These are phyloP conservation scores for Aspergillus hortae DNA, from an alignment of 2,329 filamentous ascomycete genomes.

Conservation along the genomic window DNA sequence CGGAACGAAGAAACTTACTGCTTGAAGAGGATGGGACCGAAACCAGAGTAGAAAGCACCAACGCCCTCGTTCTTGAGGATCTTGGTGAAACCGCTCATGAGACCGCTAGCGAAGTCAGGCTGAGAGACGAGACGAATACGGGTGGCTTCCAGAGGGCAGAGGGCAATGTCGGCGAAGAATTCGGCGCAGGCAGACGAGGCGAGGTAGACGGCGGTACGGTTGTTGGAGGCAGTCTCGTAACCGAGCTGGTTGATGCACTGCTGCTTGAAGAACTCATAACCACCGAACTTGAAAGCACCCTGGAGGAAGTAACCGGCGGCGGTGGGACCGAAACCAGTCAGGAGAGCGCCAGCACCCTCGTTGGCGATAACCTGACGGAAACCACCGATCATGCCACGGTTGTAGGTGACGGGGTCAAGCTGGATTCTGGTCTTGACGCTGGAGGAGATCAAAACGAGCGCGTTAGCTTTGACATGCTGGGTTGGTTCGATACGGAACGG, in stretches of 20 bases:
- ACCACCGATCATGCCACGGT: slow-evolving; percentile 79
- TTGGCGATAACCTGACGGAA: slow-evolving; percentile 81
- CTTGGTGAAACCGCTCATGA: slow-evolving; percentile 76
- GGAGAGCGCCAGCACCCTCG: slow-evolving; percentile 80
- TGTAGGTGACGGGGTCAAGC: slow-evolving; percentile 86
- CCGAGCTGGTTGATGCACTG: slow-evolving; percentile 78
- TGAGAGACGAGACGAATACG: slow-evolving; percentile 90
- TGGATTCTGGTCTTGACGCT: slow-evolving; percentile 96
- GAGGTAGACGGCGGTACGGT: slow-evolving; percentile 79
- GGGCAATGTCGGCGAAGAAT: slow-evolving; percentile 63
- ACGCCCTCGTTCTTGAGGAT: slow-evolving; percentile 79
- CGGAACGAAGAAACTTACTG: slow-evolving; percentile 52
- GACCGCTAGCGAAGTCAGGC: slow-evolving; percentile 77
- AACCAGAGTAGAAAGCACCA: slow-evolving; percentile 85
- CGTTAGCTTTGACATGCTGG: slow-evolving; percentile 9
- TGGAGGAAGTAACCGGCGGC: slow-evolving; percentile 91
- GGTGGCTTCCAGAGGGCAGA: slow-evolving; percentile 88
- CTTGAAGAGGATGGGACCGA: slow-evolving; percentile 83
- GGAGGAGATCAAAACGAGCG: slow-evolving; percentile 25
- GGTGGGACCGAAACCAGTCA: slow-evolving; percentile 82
- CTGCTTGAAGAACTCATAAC: slow-evolving; percentile 96
- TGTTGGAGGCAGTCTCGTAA: slow-evolving; percentile 71
- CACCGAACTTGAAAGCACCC: slow-evolving; percentile 89
- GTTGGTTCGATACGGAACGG: slow-evolving; percentile 3
- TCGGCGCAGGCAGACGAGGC: slow-evolving; percentile 60